Conservation (phyloP, 2,329 filamentous ascomycete genomes). For the Periconia digitata region DNA sequence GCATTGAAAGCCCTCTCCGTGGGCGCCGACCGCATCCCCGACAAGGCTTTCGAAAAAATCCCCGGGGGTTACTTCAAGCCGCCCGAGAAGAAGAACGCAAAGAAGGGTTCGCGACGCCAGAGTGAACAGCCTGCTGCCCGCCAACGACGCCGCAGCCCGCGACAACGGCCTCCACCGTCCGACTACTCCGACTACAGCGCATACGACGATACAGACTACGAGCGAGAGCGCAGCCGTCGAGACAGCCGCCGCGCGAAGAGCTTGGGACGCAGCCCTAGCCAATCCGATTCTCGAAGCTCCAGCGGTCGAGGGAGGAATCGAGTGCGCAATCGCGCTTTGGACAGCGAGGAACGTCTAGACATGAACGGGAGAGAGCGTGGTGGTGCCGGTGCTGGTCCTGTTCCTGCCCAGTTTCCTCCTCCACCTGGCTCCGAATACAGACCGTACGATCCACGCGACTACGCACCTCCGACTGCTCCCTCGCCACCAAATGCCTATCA, state of each 20-base stretch:
- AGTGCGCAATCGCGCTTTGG: conserved; percentile 23
- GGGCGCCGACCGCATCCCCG: conserved; percentile 43
- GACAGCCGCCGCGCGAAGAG: conserved; percentile 31
- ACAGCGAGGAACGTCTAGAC: conserved; percentile 26
- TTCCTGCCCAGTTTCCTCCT: conserved; percentile 38
- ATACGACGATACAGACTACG: conserved; percentile 35
- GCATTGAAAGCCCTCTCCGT: conserved; percentile 43
- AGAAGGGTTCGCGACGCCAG: conserved; percentile 21
- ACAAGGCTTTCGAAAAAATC: conserved; percentile 41
- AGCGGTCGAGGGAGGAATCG: conserved; percentile 34
- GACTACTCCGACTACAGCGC: conserved; percentile 31
- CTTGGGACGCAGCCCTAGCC: conserved; percentile 19
- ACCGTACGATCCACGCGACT: conserved; percentile 41
- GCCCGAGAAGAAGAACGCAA: conserved; percentile 28
- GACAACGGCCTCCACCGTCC: conserved; percentile 25
- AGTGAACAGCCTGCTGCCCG: conserved; percentile 19
- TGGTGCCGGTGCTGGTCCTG: conserved; percentile 17
- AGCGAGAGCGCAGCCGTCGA: conserved; percentile 24
- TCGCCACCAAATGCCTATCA: conserved; percentile 9
- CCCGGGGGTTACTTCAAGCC: conserved; percentile 43
- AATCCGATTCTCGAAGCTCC: conserved; percentile 14
- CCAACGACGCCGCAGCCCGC: conserved; percentile 19
- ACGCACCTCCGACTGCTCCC: conserved; percentile 21
- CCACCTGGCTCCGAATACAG: conserved; percentile 36
- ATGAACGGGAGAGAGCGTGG: conserved; percentile 32